Conservation (phyloP, 305 asterid genomes). For the Ajuga reptans region DNA sequence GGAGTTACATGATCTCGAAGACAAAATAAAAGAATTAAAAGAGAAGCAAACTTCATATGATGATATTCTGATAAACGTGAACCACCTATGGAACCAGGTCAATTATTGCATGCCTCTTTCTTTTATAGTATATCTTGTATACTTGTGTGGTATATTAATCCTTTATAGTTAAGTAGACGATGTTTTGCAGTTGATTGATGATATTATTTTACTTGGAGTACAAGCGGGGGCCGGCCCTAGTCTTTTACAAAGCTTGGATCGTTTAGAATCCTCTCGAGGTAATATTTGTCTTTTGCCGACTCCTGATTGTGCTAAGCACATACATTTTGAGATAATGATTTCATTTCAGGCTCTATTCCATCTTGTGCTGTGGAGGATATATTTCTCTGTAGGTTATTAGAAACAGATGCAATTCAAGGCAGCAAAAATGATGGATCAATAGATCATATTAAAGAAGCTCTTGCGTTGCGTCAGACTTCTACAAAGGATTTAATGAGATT, state of each 20-base stretch:
- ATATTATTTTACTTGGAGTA: conserved; percentile 62
- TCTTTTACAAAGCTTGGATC: conserved; percentile 49
- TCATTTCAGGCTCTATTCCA: conserved; percentile 60
- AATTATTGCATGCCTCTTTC: conserved; percentile 17
- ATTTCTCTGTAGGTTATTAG: conserved; percentile 72
- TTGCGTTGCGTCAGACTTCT: conserved; percentile 58
- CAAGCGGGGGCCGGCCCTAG: conserved; percentile 60
- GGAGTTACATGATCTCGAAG: conserved; percentile 67
- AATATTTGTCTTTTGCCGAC: conserved; percentile 18
- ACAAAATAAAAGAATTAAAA: conserved; percentile 53
- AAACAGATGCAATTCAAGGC: conserved; percentile 33
- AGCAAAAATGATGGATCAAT: conserved; percentile 35
- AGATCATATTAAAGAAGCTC: conserved; percentile 49
- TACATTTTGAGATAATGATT: conserved; percentile 23
- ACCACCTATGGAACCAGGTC: conserved; percentile 87
- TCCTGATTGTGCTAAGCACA: conserved; percentile 2
- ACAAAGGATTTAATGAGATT: conserved; percentile 64
- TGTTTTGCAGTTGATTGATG: conserved; percentile 61
- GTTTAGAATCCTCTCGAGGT: conserved; percentile 70
- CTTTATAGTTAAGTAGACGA: conserved; percentile 18
- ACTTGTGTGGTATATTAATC: conserved; percentile 9
- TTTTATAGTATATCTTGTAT: neutral
- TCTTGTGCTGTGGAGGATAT: conserved; percentile 78
- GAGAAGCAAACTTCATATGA: conserved; percentile 74
- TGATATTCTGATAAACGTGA: conserved; percentile 54